Conservation (phyloP, 208 protist genomes). For the Trypanosoma rangeli region DNA sequence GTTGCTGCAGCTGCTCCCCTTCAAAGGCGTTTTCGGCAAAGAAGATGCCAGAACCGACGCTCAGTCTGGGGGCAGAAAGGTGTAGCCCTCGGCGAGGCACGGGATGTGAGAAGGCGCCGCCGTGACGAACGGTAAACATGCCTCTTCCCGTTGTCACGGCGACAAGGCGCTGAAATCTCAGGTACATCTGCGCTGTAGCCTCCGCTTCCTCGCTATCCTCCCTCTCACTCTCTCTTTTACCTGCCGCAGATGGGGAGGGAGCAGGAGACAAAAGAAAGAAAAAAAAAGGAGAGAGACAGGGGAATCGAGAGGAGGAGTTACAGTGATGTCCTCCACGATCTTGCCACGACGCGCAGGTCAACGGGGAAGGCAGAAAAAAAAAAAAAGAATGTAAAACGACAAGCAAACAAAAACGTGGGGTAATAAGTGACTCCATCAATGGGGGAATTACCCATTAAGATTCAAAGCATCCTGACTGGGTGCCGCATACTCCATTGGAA, state of each 20-base stretch:
- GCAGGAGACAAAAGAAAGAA: not conserved
- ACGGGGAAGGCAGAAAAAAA: not conserved
- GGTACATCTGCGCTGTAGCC: not conserved
- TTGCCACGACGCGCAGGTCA: not conserved
- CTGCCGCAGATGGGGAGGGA: not conserved
- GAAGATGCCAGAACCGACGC: not conserved
- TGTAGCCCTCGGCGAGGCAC: constrained; percentile 1
- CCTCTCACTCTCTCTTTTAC: not conserved
- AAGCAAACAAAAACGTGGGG: not conserved
- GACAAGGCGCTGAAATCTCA: constrained; percentile 1
- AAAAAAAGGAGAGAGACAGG: not conserved
- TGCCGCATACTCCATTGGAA: not conserved
- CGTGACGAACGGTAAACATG: not conserved
- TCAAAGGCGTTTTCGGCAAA: constrained; percentile 20
- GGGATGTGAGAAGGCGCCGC: not conserved
- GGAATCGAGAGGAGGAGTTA: not conserved
- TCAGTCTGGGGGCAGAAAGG: not conserved
- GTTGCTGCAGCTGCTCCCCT: constrained; percentile 5
- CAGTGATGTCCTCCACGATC: not conserved
- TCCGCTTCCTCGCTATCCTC: not conserved
- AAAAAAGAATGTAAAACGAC: not conserved
- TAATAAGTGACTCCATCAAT: not conserved
- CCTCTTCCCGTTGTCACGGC: constrained; percentile 1
- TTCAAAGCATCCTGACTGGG: not conserved
- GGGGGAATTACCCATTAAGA: not conserved